Base-by-base conservation (phyloP, 176 grass and related monocot species). In the Themeda triandra region DNA sequence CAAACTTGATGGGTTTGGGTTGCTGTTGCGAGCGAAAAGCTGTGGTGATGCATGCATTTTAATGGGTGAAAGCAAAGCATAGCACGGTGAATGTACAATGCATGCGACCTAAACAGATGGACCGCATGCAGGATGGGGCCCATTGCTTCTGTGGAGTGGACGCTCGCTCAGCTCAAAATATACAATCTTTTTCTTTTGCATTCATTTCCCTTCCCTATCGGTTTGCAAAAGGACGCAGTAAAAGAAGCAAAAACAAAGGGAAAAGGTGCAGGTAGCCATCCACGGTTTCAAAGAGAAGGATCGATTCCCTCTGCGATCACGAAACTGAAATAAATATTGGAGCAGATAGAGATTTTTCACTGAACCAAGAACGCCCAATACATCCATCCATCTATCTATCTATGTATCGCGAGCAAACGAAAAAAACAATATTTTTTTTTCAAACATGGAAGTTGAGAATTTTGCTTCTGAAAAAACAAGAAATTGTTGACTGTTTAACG, bases 41-140 rank as follows among this genome's bases (percentile, higher is more conserved):
- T 69, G 66, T 83, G 73, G 53, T 83, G 89, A 81, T 87, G 81
- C 81, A 87, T 76, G 89, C 76, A 39, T 80, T 84, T 54, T 90
- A 83, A 87, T 69, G 48, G 70, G 49, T 54, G 76, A 37, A 81
- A 84, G 79, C 85, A 81, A 80, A 84, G 78, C 85, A 80, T 8
- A 39, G 37, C 41, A 44, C 51, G 76, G 79, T 17, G 60, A 75
- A 83, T 69, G 80, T 86, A 87, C 84, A 91, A 36, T 91, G 85
- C 76, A 81, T 65, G 85, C 85, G 81, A 40, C 69, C 80, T 65
- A 53, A 84, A 84, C 76, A 81, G 69, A 84, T 83, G 85, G 75
- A 56, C 69, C 86, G 76, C 81, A 87, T 80, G 85, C 81, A 81
- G 31, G 33, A 63, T 66, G 80, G 89, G 89, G 3, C 80, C 89